Evolutionary conservation across 2,329 filamentous ascomycete species (phyloP).

Genomic region (Rhexocercosporidium sp.): DNA sequence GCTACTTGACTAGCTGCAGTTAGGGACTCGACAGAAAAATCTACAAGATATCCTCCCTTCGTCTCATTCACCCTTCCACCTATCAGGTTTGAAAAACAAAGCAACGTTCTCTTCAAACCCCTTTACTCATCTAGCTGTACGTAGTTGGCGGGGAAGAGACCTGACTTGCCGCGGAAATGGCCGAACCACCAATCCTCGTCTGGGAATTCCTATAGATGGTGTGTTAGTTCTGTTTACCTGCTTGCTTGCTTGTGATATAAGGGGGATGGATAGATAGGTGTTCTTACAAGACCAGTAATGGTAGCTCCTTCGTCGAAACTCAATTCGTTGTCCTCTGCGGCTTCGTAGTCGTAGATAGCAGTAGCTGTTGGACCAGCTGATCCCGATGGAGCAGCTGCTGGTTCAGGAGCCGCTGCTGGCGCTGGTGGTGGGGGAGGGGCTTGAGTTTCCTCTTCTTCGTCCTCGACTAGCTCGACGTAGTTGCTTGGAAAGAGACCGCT

Average conservation of each 20-base stretch:
- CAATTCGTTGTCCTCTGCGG: slow-evolving; percentile 87
- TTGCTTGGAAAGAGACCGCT: slow-evolving; percentile 94
- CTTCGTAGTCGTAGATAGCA: slow-evolving; percentile 94
- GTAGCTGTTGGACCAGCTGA: slow-evolving; percentile 69
- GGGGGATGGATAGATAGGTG: too few relatives aligned
- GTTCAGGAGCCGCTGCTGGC: slow-evolving; percentile 47
- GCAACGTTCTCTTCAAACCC: background rate
- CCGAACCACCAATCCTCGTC: slow-evolving; percentile 99
- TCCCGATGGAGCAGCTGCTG: slow-evolving; percentile 44
- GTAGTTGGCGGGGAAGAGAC: slow-evolving; percentile 83
- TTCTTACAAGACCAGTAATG: slow-evolving; percentile 76
- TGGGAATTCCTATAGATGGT: slow-evolving; percentile 76
- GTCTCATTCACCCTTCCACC: background rate
- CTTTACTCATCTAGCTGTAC: slow-evolving; percentile 56
- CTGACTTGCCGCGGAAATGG: slow-evolving; percentile 76
- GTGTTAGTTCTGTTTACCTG: slow-evolving; percentile 19
- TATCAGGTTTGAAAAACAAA: background rate
- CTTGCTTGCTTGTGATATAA: background rate
- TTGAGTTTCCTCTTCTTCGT: slow-evolving; percentile 50
- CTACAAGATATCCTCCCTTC: slow-evolving; percentile 1
- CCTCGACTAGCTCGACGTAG: slow-evolving; percentile 87
- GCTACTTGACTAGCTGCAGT: background rate
- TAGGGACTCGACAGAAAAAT: background rate
- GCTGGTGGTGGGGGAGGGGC: slow-evolving; percentile 33
- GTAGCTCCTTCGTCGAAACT: slow-evolving; percentile 90